A percentile compares a stretch with the other conserved stretches of the same genome.
Conservation (phyloP, 345 rosid genomes). For the Eucalyptus urophylla region DNA sequence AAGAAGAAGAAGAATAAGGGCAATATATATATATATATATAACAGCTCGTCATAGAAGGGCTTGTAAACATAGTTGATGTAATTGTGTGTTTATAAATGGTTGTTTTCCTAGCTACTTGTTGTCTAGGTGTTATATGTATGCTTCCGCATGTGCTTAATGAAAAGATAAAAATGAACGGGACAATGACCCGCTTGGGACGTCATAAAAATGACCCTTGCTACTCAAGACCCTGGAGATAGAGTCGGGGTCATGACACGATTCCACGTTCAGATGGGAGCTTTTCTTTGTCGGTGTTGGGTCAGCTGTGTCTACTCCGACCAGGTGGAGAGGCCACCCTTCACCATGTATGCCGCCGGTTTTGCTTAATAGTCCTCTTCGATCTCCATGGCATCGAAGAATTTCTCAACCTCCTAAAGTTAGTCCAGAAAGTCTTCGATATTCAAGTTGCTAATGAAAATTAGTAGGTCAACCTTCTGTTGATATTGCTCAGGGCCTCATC, state of each 20-base stretch:
- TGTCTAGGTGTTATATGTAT: no score
- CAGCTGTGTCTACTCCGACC: background rate
- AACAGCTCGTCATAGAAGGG: no score
- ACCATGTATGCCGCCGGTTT: background rate
- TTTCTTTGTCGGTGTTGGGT: background rate
- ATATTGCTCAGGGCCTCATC: background rate
- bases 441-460: background rate
- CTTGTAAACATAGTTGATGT: no score
- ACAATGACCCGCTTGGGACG: rapidly evolving
- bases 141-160: no score
- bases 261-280: background rate
- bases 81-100: no score
- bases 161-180: no score
- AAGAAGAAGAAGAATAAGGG: no score
- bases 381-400: background rate
- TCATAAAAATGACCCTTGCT: no score
- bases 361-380: background rate
- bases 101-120: no score
- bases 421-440: background rate
- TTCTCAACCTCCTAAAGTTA: background rate
- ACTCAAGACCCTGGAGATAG: no score
- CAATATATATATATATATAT: no score
- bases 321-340: background rate
- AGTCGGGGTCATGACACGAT: rapidly evolving
- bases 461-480: background rate